Base-by-base conservation (phyloP, 2,329 filamentous ascomycete genomes). In the Colletotrichum lupini region DNA sequence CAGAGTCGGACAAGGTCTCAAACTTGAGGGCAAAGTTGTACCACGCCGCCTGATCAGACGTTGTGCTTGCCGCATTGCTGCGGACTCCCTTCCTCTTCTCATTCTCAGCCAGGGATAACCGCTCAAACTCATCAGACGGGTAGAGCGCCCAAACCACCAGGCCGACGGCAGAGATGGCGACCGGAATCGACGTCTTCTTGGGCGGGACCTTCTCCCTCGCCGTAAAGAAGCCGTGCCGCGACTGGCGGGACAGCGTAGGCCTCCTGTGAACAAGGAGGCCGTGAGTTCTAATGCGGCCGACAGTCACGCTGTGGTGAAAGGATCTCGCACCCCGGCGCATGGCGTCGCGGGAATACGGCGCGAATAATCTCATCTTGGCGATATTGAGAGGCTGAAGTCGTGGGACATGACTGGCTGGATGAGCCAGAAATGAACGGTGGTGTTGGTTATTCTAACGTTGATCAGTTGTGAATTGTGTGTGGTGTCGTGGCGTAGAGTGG, bases 1-100 rank as follows among this genome's bases (percentile, higher is more conserved):
- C 85, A 3, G 87, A 80, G 16, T 86, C 80, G 16, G 90, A 88
- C 64, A 94, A 87, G 24, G 85, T 82, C 76, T 87, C 85, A 72
- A 90, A 87, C 24, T 82, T 82, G 22, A 79, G 81, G 2, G 85
- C 79, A 73, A 90, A 89, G 56, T 81, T 81, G 59, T 81, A 78
- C 88, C 88, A 90, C 7, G 88, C 87, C 8, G 82, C 80, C 53
- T 82, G 35, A 22, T 68, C 57, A 9, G 68, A 58, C 9, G 22
- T 49, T 30, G 46, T 79, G 53, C 80, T 78, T 75, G 12, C 79
- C 56, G 19, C 74, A 73, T 11, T 68, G 75, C 19, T n/a, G 58
- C 61, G 52, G 58, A 35, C 75, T 66, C 22, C 76, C 67, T 24
- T 62, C 75, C 55, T 74, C 73, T 24, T 73, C 62, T 59, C 42